Evolutionary conservation across 208 protist species (phyloP), one percentile per base, ranked within the genome.

Genomic region (Crithidia fasciculata): DNA sequence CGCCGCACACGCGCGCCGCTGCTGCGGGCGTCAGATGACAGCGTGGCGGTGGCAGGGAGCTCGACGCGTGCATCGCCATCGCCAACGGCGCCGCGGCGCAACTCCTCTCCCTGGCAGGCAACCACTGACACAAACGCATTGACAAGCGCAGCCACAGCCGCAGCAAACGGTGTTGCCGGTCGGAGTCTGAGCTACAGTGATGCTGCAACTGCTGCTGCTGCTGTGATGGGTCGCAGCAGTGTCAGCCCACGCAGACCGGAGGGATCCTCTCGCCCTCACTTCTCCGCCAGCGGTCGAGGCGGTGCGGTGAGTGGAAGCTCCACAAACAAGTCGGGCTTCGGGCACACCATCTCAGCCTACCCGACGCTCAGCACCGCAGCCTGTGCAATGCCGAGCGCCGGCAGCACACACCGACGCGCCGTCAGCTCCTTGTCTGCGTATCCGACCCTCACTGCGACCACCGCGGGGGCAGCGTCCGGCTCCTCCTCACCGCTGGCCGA

Each of bases 311-410:
- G 45, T 49, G 9, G 12, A 49, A 8, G 50, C 50, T 19, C 50
- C 15, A 8, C 15, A 12, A 13, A 53, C 28, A 18, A 15, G 10
- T 8, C 45, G 10, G 28, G 28, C 28, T 55, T 53, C 9, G 7
- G 45, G 41, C 37, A 64, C 61, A 66, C 59, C n/a, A 64, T 52
- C 59, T 64, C 59, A 4, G 5, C 59, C 5, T 64, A 52, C 43
- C 59, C 59, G 7, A 40, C 55, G 15, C 16, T 15, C 18, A 13
- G 39, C 57, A 15, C 5, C 28, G 40, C 57, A n/a, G 39, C 6
- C 40, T 15, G 13, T 39, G 57, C 16, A 28, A 8, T 4, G 28
- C 36, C 36, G 28, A 59, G 6, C 1, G 28, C 28, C 28, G 28
- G 28, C 28, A 28, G 28, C 28, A 28, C 28, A 0, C 28, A 28